Evolutionary conservation across 352 stramenopile genomes (phyloP), one percentile per base, ranked within the genome.

Genomic region (Phytophthora melonis): DNA sequence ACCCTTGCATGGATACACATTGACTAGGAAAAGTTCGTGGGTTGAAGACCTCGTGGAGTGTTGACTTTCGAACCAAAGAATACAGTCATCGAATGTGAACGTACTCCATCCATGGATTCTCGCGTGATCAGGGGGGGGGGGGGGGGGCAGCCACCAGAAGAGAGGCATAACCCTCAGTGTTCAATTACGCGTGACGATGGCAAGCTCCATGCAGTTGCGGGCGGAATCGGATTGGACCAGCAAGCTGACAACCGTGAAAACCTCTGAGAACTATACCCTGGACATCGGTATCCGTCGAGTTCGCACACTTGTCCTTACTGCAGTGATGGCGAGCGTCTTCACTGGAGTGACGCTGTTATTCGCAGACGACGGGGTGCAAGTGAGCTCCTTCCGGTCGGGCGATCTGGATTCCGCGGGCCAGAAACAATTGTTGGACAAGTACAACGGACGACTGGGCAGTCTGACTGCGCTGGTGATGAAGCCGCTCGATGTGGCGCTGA

Each of bases 401-500:
- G 32, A 72, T 3, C 5, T 72, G 32, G 65, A 72, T 23, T 57
- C 49, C 16, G 16, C 56, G 14, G 34, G 19, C 11, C 57, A 72
- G 27, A 72, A 72, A 32, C 1, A 50, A 7, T 4, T 67, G 18
- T 58, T 72, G 45, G 57, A 66, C 45, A 66, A 59, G 23, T 66
- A 66, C 43, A 71, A 66, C 19, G 45, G 43, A 16, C 60, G 58
- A 18, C 60, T 57, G 0, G 65, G 45, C 21, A 21, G 57, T 16
- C 58, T 72, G 7, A 60, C 65, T 1, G 50, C 25, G 21, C 30
- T 66, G 25, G 13, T 72, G 34, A 60, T 66, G 57, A 72, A 72
- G n/a, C 64, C 45, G 9, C 43, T 71, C 5, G 64, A 65, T 16
- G 36, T 61, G 11, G 64, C 63, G 23, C 43, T 66, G 1, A 72